Evolutionary conservation across 2,329 filamentous ascomycete species (phyloP).

Genomic region (Gnomoniopsis smithogilvyi): DNA sequence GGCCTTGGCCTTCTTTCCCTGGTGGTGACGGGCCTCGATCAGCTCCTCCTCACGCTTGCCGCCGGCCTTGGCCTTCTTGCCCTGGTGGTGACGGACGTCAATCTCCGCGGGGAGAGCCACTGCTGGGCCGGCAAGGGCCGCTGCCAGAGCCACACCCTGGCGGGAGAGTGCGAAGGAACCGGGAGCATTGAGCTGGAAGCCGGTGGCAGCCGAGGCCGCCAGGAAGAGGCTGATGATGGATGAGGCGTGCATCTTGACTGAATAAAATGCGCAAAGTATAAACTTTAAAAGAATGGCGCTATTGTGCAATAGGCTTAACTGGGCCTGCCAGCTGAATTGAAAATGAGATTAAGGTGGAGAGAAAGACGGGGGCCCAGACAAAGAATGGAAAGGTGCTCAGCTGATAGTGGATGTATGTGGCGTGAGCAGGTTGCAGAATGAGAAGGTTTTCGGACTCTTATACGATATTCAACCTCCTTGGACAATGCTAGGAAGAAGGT

Average conservation of each 20-base stretch:
- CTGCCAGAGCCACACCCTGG: constrained; percentile 13
- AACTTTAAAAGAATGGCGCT: background rate
- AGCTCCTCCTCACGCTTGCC: constrained; percentile 6
- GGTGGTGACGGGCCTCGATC: no score
- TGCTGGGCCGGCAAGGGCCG: constrained; percentile 9
- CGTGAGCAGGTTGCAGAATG: constrained; percentile 14
- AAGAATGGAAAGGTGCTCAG: constrained; percentile 7
- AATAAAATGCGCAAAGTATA: background rate
- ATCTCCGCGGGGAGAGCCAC: constrained; percentile 21
- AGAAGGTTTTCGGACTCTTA: constrained; percentile 11
- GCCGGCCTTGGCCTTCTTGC: constrained; percentile 14
- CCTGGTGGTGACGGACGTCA: constrained; percentile 18
- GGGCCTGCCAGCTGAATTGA: constrained; percentile 11
- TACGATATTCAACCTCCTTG: background rate
- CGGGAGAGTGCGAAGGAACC: constrained; percentile 9
- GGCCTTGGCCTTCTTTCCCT: no score
- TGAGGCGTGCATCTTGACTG: constrained; percentile 15
- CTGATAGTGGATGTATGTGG: constrained; percentile 11
- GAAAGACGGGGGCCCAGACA: background rate
- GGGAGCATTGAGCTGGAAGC: constrained; percentile 8
- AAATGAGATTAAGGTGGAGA: constrained; percentile 12
- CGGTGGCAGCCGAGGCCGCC: constrained; percentile 10
- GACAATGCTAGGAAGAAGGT: background rate
- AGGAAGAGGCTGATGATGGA: constrained; percentile 17
- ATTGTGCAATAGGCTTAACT: constrained; percentile 10